phyloP scores from a whole-genome alignment of 1,139 yeast genomes.

The Kurtzmaniella quercitrusa region DNA sequence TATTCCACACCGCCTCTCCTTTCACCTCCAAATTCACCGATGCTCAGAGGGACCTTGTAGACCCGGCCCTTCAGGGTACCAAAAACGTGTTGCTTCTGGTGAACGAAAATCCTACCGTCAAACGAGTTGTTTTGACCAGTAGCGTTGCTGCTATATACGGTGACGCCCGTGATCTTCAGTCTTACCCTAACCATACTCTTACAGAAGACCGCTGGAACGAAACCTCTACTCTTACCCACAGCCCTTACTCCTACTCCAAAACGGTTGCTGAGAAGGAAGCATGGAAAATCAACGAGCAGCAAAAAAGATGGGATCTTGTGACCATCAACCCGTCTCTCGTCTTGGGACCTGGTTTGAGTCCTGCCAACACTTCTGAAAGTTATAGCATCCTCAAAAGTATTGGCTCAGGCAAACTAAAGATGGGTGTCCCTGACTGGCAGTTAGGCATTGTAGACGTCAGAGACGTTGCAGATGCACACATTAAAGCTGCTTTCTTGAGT shows the following conservation, averaged over 20 bases:
- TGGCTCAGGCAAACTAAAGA: conserved; percentile 3
- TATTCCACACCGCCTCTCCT: conserved; percentile 42
- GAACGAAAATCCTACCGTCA: conserved; percentile 43
- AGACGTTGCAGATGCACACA: conserved; percentile 15
- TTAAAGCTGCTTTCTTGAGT: conserved; percentile 8
- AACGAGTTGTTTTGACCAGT: conserved; percentile 29
- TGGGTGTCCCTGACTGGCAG: conserved; percentile 5
- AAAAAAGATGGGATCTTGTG: conserved; percentile 11
- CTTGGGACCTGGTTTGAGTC: conserved; percentile 13
- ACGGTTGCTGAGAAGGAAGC: conserved; percentile 12
- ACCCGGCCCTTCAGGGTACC: conserved; percentile 31
- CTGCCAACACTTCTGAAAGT: conserved; percentile 5
- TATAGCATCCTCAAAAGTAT: conserved; percentile 3
- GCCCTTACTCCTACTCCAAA: conserved; percentile 12
- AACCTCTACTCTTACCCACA: neutral
- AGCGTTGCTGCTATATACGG: conserved; percentile 15
- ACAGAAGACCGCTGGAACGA: conserved; percentile 1
- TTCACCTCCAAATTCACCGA: conserved; percentile 18
- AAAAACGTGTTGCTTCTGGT: conserved; percentile 24
- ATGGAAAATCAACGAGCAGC: conserved; percentile 10
- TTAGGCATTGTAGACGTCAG: conserved; percentile 15
- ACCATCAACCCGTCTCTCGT: conserved; percentile 15
- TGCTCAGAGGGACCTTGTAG: conserved; percentile 20
- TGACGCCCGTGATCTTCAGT: neutral
- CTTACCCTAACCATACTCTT: neutral